Evolutionary conservation across 768 basidiomycete species (phyloP), one percentile per base, ranked within the genome.

Genomic region (Boletus sensibilis): DNA sequence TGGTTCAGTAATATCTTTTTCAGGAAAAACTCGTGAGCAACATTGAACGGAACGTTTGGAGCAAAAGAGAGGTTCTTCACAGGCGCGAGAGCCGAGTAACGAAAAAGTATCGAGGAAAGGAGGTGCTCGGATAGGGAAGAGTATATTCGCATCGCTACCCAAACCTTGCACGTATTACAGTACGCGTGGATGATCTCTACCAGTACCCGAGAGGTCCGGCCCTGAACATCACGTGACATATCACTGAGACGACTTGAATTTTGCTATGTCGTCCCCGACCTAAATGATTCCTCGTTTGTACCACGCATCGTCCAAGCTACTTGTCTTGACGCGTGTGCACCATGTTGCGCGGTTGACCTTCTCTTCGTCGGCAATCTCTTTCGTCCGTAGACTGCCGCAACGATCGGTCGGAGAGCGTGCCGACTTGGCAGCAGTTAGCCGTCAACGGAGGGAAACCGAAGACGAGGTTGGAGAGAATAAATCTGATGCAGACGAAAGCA

Each of bases 1-100:
- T 69, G 57, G 61, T 79, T 77, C 9, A 79, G 63, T 18, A 90
- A 72, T 47, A 92, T 69, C 21, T 68, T 63, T 27, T 76, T 64
- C 52, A 90, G 65, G 21, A 91, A 66, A 63, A 86, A 86, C 5
- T 74, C 62, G 58, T 90, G 86, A 31, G 82, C 66, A n/a, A 64
- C 57, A 20, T 58, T 29, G 35, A 79, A 75, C 4, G 75, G 52
- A 3, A 78, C 48, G 18, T 75, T 47, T 0, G 58, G 46, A 1
- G 86, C 83, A 57, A 82, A 75, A 9, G 53, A 31, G 6, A 87
- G 59, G 4, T 57, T 57, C 16, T 73, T 78, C 4, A 79, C 72
- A 10, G 82, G 76, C 31, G 70, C 66, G 31, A 90, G 76, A 21
- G 81, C 72, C 25, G 80, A 80, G 64, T 84, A 89, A 51, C 70